Base-by-base conservation (phyloP, 176 grass and related monocot genomes). In the Musa beccarii region DNA sequence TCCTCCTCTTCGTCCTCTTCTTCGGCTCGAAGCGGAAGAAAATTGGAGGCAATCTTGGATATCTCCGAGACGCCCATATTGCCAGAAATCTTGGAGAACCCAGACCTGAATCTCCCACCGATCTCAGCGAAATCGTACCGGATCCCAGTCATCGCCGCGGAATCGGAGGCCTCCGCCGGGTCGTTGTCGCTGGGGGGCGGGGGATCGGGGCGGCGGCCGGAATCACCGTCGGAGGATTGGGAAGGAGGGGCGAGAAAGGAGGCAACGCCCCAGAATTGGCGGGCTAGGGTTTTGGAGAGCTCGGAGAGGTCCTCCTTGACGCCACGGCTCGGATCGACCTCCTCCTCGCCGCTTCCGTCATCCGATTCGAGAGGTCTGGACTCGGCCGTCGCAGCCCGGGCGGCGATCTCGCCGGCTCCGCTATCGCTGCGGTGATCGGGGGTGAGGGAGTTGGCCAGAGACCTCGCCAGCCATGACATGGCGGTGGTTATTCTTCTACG, bases 401-500 rank as follows among this genome's bases (percentile, higher is more conserved):
- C 53, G n/a, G 86, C 11, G 51, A n/a, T 15, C n/a, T 56, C 50
- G 12, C 71, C 80, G 8, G 53, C 76, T 4, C 67, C 85, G 21
- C 73, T 71, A 9, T 74, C 69, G 28, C 78, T 76, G 29, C 65
- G 24, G 19, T 57, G 79, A 71, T 52, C 79, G 79, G 66, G 86
- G 83, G 56, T 34, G 10, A 98, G 78, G 55, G 94, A 80, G 79
- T 87, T 87, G 24, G 75, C 75, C 55, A 93, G 82, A 50, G 94
- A 93, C 79, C 89, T 92, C 50, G 94, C 90, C 53, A 98, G 59
- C 90, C 94, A 93, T 53, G 94, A 82, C 94, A 98, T 98, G 52
- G 81, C 76, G 66, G 79, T 11, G 63, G 80, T 62, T 62, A 19
- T n/a, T 15, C 13, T 21, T 21, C 57, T 15, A 21, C 57, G 57